A percentile compares a stretch with the other conserved stretches of the same genome.
These are phyloP conservation scores for Penicillium sp. DNA, from an alignment of 2,329 filamentous ascomycete genomes.

Conservation along the genomic window DNA sequence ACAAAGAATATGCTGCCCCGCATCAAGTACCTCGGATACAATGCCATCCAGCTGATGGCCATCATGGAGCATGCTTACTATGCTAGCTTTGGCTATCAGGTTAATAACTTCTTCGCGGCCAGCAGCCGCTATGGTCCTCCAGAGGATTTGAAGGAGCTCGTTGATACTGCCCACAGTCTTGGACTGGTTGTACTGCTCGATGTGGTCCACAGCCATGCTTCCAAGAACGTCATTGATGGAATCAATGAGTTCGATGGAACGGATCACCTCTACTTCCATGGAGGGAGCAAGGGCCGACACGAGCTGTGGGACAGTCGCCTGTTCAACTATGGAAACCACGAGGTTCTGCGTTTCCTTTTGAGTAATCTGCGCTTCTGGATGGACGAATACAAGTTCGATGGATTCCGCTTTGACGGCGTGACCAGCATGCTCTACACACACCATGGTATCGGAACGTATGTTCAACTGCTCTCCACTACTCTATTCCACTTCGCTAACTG, in stretches of 20 bases:
- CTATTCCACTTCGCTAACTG: background rate
- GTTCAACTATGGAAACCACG: conserved; percentile 95
- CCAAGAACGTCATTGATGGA: conserved; percentile 93
- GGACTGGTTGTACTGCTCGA: conserved; percentile 89
- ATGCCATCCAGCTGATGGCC: conserved; percentile 97
- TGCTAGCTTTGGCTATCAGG: conserved; percentile 96
- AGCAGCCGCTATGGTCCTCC: conserved; percentile 92
- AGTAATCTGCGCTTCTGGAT: conserved; percentile 98
- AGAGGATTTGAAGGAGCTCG: conserved; percentile 92
- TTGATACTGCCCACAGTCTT: conserved; percentile 89
- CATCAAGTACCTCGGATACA: conserved; percentile 88
- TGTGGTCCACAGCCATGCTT: conserved; percentile 95
- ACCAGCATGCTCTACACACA: conserved; percentile 97
- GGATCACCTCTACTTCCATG: conserved; percentile 95
- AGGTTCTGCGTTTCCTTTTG: conserved; percentile 90
- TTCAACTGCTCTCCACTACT: conserved; percentile 15
- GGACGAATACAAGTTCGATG: conserved; percentile 95
- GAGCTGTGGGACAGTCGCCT: conserved; percentile 94
- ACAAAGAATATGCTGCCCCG: conserved; percentile 86
- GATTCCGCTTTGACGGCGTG: conserved; percentile 95
- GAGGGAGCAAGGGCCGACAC: conserved; percentile 76
- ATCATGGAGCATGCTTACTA: conserved; percentile 99
- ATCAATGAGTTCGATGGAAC: conserved; percentile 94
- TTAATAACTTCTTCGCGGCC: conserved; percentile 98
- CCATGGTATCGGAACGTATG: conserved; percentile 94